These are phyloP conservation scores for Spathaspora boniae DNA, from an alignment of 805 yeast genomes.

Conservation along the genomic window DNA sequence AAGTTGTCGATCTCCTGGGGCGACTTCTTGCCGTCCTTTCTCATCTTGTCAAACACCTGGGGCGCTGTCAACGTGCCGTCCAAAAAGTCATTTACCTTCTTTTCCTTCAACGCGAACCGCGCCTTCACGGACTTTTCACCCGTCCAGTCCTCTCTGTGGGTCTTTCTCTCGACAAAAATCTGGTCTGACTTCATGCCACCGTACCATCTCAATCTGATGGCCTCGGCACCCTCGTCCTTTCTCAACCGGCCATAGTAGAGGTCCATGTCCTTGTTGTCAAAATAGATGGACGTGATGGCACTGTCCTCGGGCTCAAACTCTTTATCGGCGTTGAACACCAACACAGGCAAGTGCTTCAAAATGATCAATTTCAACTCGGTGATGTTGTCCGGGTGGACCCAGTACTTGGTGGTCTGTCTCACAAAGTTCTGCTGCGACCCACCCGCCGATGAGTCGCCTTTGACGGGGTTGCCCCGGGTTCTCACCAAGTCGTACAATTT, in stretches of 20 bases:
- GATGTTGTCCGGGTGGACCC: constrained; percentile 99
- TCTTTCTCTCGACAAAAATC: constrained; percentile 93
- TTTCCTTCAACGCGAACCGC: constrained; percentile 88
- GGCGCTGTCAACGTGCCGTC: constrained; percentile 81
- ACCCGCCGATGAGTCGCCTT: constrained; percentile 97
- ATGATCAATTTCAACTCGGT: constrained; percentile 92
- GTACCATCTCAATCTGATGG: constrained; percentile 97
- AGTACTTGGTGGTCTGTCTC: constrained; percentile 96
- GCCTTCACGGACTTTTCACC: constrained; percentile 99
- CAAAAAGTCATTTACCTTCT: constrained; percentile 80
- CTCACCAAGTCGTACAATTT: constrained; percentile 88
- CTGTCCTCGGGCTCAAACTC: constrained; percentile 93
- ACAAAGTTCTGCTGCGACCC: constrained; percentile 97
- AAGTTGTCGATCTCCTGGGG: constrained; percentile 83
- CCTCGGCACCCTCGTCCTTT: constrained; percentile 98
- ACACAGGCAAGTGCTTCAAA: constrained; percentile 91
- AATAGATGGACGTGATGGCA: constrained; percentile 95
- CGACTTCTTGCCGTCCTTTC: constrained; percentile 89
- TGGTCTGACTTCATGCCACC: constrained; percentile 95
- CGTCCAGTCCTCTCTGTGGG: constrained; percentile 99
- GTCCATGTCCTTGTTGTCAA: constrained; percentile 85
- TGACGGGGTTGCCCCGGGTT: constrained; percentile 92
- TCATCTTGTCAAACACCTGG: constrained; percentile 87
- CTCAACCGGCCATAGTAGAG: constrained; percentile 90
- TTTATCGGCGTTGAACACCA: constrained; percentile 93